Conservation (phyloP, 2,329 filamentous ascomycete genomes). For the Ophiostoma novo-ulmi region DNA sequence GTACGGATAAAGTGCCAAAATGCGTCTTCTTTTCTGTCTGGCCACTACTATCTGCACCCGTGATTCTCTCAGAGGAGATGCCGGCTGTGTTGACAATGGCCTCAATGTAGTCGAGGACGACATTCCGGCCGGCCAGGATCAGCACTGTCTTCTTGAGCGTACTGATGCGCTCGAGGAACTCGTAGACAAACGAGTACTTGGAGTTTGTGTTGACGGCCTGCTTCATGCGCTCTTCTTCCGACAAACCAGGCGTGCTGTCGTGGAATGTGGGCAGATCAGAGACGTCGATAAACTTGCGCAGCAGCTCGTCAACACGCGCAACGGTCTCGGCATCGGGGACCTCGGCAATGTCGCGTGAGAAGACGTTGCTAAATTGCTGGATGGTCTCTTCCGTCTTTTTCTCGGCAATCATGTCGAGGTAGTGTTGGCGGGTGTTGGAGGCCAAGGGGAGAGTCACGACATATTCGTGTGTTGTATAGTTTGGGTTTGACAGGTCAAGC, state of each 20-base stretch:
- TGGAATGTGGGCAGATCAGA: conserved; percentile 54
- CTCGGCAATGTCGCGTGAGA: conserved; percentile 38
- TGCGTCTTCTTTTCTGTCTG: not conserved
- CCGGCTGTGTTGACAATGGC: conserved; percentile 42
- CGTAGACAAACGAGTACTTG: conserved; percentile 56
- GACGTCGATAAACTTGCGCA: conserved; percentile 48
- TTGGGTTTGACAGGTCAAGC: conserved; percentile 12
- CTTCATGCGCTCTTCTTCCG: conserved; percentile 43
- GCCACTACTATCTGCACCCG: conserved; percentile 10
- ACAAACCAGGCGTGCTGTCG: conserved; percentile 42
- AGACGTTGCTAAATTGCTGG: conserved; percentile 42
- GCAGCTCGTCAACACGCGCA: conserved; percentile 46
- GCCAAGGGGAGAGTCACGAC: conserved; percentile 55
- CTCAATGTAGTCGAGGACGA: conserved; percentile 49
- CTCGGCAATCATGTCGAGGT: conserved; percentile 46
- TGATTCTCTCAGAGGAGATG: conserved; percentile 34
- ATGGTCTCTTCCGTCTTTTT: conserved; percentile 41
- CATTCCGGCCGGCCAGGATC: conserved; percentile 48
- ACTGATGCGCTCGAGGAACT: conserved; percentile 47
- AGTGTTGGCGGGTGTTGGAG: conserved; percentile 47
- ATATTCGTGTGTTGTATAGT: conserved; percentile 37
- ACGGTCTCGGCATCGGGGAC: conserved; percentile 40
- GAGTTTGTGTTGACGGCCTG: conserved; percentile 53
- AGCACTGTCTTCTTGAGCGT: conserved; percentile 45
- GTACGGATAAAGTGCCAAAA: conserved; percentile 34